These are phyloP conservation scores for Thymus quinquecostatus DNA, from an alignment of 257 asterid genomes.

Conservation along the genomic window DNA sequence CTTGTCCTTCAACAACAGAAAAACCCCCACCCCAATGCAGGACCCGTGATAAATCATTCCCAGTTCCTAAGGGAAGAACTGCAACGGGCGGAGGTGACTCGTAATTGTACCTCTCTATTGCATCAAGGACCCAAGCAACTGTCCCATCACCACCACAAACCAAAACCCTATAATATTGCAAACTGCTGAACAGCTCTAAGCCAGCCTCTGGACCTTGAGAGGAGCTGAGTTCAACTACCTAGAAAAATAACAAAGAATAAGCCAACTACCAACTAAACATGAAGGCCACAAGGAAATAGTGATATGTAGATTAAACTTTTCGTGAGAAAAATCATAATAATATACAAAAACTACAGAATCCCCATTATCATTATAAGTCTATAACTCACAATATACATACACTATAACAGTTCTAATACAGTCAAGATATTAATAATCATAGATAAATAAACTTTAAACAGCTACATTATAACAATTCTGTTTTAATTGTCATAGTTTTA, in stretches of 20 bases:
- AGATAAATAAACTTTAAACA: too few species aligned
- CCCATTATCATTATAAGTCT: background rate
- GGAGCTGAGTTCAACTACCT: slow-evolving; percentile 76
- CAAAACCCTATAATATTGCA: slow-evolving; percentile 75
- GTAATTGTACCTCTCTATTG: slow-evolving; percentile 67
- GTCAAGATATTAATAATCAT: background rate
- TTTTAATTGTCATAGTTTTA: too few species aligned
- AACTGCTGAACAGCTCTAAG: slow-evolving; percentile 61
- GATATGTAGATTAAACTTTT: background rate
- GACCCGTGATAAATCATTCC: slow-evolving; percentile 85
- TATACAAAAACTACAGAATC: background rate
- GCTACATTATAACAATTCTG: too few species aligned
- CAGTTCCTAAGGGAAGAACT: slow-evolving; percentile 86
- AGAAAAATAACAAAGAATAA: slow-evolving; percentile 37
- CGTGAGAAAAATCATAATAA: background rate
- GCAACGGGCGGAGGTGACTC: slow-evolving; percentile 92
- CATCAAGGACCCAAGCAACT: slow-evolving; percentile 91
- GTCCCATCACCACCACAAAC: slow-evolving; percentile 96
- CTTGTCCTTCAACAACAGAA: slow-evolving; percentile 75
- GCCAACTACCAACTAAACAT: slow-evolving; percentile 16
- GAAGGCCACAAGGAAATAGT: background rate
- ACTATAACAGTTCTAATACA: background rate
- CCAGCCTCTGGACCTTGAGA: slow-evolving; percentile 85
- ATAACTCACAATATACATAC: background rate
- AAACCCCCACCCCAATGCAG: slow-evolving; percentile 86